Conservation (phyloP, 2,329 filamentous ascomycete genomes). For the Aspergillus floridensis region DNA sequence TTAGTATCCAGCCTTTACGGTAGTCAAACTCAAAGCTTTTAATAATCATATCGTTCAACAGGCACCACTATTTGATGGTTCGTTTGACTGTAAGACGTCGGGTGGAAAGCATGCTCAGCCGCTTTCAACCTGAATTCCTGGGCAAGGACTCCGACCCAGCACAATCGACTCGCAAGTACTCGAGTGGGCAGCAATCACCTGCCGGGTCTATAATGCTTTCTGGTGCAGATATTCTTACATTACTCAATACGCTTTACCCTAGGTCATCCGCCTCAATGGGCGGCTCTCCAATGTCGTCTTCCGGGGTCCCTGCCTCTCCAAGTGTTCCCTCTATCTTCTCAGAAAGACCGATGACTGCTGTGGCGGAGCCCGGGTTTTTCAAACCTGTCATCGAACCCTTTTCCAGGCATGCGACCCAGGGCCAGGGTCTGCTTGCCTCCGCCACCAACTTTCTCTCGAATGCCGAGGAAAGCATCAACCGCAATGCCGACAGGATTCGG, state of each 20-base stretch:
- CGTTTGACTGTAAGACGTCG: constrained; percentile 34
- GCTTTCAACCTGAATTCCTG: constrained; percentile 19
- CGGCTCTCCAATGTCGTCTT: constrained; percentile 26
- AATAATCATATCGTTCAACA: constrained; percentile 12
- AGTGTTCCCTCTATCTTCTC: constrained; percentile 18
- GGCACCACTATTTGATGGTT: constrained; percentile 37
- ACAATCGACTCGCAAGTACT: constrained; percentile 52
- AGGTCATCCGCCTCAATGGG: constrained; percentile 26
- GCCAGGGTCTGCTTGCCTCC: constrained; percentile 30
- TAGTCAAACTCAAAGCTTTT: background rate
- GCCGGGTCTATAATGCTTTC: constrained; percentile 73
- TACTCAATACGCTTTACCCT: constrained; percentile 82
- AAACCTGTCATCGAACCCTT: constrained; percentile 29
- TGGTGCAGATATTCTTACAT: constrained; percentile 72
- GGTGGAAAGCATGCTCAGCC: constrained; percentile 40
- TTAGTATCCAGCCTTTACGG: constrained; percentile 44
- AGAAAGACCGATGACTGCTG: constrained; percentile 18
- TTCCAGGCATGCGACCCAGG: constrained; percentile 24
- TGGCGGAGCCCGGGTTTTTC: constrained; percentile 34
- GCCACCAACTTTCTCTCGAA: constrained; percentile 30
- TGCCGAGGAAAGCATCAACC: constrained; percentile 26
- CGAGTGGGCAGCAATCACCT: constrained; percentile 19
- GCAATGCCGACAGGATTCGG: constrained; percentile 40
- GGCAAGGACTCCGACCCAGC: constrained; percentile 3
- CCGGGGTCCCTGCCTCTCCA: constrained; percentile 24